Evolutionary conservation across 306 rosid genomes (phyloP).

Genomic region (Citrullus mucosospermus): DNA sequence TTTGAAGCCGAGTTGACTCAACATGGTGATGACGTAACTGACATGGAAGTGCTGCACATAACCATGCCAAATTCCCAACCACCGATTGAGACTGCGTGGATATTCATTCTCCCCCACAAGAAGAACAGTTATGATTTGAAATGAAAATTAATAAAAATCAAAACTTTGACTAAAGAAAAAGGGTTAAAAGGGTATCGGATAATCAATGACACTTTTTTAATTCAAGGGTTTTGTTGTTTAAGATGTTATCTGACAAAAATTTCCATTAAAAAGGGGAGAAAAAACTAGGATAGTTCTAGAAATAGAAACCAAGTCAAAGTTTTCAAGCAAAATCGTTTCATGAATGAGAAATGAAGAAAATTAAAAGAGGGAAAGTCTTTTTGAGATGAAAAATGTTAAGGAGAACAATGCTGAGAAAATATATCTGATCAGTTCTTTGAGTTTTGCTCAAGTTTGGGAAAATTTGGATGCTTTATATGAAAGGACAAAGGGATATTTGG

Average conservation of each 20-base stretch:
- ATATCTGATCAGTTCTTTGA: background rate
- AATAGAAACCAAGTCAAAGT: background rate
- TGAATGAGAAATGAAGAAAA: background rate
- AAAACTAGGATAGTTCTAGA: background rate
- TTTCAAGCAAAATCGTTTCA: background rate
- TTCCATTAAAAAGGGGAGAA: background rate
- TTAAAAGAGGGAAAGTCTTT: background rate
- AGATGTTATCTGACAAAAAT: background rate
- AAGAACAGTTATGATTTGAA: background rate
- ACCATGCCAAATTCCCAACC: slow-evolving; percentile 7
- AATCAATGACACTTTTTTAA: background rate
- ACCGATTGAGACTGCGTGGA: slow-evolving; percentile 6
- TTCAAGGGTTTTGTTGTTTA: background rate
- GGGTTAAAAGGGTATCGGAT: background rate
- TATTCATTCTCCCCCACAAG: background rate
- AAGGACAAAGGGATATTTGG: background rate
- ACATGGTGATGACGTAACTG: slow-evolving; percentile 1
- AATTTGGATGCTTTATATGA: background rate
- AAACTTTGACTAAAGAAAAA: background rate
- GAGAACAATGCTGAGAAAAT: too few relatives aligned
- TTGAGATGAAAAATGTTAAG: background rate
- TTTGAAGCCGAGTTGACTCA: slow-evolving; percentile 2
- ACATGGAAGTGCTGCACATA: background rate
- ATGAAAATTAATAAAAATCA: background rate
- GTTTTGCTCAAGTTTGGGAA: background rate